phyloP scores from a whole-genome alignment of 192 early-diverging fungal species.

The Coemansia sp. region DNA sequence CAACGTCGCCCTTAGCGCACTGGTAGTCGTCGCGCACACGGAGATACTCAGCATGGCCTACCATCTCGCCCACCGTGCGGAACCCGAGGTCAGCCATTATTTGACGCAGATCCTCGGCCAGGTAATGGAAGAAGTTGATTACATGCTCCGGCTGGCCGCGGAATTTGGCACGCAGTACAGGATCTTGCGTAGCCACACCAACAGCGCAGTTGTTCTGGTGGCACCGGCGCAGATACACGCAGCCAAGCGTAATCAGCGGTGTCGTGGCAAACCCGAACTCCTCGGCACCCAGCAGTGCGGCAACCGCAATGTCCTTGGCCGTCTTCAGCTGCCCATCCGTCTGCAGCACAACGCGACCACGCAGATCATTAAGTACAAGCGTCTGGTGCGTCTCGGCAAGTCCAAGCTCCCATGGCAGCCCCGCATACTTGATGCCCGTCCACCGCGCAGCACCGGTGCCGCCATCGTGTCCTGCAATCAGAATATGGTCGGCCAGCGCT shows the following conservation, averaged over 20 bases:
- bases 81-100: slow-evolving; percentile 95
- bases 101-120: slow-evolving; percentile 88
- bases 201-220: slow-evolving; percentile 95
- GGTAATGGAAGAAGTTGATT: slow-evolving; percentile 97
- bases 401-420: slow-evolving; percentile 98
- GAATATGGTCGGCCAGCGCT: slow-evolving; percentile 94
- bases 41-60: slow-evolving; percentile 87
- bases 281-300: slow-evolving; percentile 96
- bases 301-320: slow-evolving; percentile 94
- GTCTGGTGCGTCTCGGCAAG: slow-evolving; percentile 99
- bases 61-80: slow-evolving; percentile 94
- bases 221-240: slow-evolving; percentile 93
- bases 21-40: slow-evolving; percentile 71
- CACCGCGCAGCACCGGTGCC: slow-evolving; percentile 96
- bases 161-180: slow-evolving; percentile 90
- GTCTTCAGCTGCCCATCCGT: slow-evolving; percentile 99
- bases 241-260: slow-evolving; percentile 96
- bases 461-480: slow-evolving; percentile 95
- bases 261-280: slow-evolving; percentile 99
- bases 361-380: slow-evolving; percentile 92
- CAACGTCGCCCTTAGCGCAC: slow-evolving; percentile 83
- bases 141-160: slow-evolving; percentile 94
- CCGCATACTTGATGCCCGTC: slow-evolving; percentile 99
- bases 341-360: slow-evolving; percentile 94
- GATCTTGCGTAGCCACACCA: slow-evolving; percentile 97